Base-by-base conservation (phyloP, 176 grass and related monocot species). In the Eragrostis curvula region DNA sequence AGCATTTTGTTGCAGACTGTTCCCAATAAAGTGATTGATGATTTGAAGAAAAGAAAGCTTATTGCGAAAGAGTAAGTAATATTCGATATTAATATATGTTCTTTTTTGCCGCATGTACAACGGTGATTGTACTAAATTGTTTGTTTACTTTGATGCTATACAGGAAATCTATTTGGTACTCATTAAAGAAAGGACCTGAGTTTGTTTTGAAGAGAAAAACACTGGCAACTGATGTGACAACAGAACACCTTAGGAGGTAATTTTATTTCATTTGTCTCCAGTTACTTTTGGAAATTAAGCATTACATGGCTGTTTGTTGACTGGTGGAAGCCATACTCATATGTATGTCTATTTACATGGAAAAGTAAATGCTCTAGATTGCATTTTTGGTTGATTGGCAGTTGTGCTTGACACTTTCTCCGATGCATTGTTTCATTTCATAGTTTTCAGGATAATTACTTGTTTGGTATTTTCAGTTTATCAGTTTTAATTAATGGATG, bases 241-340 rank as follows among this genome's bases (percentile, higher is more conserved):
- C 89, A 85, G 96, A 99, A 84, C 91, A 99, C 83, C 85, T 96
- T 9, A 87, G 89, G 56, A 96, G 91, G 96, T 99, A 95, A 59
- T 79, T 79, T 86, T 44, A 24, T 77, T 63, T 18, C 70, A 68
- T 47, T 78, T 77, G 1, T 71, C 20, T 56, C 40, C 45, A 59
- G 15, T 71, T 57, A 3, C 25, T 73, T 28, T 66, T 12, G 16
- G 9, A 64, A 82, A 29, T 65, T 55, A 6, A 20, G 69, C 46
- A 51, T 66, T 28, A 17, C 32, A 40, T 41, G 20, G 39, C 8
- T 73, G 56, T 49, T 65, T 51, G 42, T 46, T 70, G 42, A 61
- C 64, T 51, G 12, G 41, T 70, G 2, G 32, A 68, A 41, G 21
- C 67, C 12, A 53, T 45, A 15, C 6, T 70, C 59, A 9, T 28